Percentiles rank a stretch among this genome's conserved stretches.
Conservation (phyloP, 495 filamentous ascomycete genomes). For the Thermothielavioides terrestris region DNA sequence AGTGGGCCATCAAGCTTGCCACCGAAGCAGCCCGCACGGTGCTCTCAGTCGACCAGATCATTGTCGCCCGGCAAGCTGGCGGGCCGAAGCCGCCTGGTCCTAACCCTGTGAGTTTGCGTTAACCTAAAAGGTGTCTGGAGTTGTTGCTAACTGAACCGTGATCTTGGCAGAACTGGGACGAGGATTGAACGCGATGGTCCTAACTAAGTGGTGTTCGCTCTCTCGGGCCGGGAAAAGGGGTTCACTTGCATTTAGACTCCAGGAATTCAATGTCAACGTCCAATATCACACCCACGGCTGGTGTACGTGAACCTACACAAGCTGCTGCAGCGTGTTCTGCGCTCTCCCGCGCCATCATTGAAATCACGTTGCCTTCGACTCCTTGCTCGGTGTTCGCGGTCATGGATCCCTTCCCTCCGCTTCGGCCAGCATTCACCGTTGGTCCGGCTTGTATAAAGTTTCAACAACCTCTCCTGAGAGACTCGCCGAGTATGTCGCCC, state of each 20-base stretch:
- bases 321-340: not conserved
- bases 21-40: slow-evolving; percentile 92
- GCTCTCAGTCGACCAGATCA: slow-evolving; percentile 96
- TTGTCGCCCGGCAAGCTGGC: slow-evolving; percentile 93
- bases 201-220: not conserved
- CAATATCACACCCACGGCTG: not conserved
- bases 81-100: slow-evolving; percentile 93
- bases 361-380: too few species aligned
- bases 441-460: too few species aligned
- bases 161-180: slow-evolving; percentile 77
- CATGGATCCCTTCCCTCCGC: too few species aligned
- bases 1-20: slow-evolving; percentile 92
- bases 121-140: too few species aligned
- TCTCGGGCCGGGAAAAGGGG: not conserved
- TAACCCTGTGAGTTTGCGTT: slow-evolving; percentile 49
- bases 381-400: too few species aligned
- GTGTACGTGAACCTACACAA: not conserved
- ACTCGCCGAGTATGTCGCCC: too few species aligned
- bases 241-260: not conserved
- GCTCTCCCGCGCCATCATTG: too few species aligned
- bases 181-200: slow-evolving; percentile 56
- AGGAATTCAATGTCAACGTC: not conserved
- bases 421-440: too few species aligned
- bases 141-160: slow-evolving; percentile 23
- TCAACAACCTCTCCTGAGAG: too few species aligned